Evolutionary conservation across 2,329 filamentous ascomycete genomes (phyloP).

Genomic region (Aspergillus sp.): DNA sequence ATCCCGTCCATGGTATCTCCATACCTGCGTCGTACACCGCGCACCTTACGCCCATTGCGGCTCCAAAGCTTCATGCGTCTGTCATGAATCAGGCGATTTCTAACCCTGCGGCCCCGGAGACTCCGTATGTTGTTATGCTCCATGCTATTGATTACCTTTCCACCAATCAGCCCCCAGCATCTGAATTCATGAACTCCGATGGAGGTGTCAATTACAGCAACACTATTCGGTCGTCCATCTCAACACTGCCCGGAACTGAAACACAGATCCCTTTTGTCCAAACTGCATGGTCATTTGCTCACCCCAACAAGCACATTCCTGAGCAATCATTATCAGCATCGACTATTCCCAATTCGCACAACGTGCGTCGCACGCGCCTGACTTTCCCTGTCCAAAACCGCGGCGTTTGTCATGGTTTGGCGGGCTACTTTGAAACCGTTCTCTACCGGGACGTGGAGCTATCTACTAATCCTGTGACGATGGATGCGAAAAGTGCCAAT

Average conservation of each 20-base stretch:
- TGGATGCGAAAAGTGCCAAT: conserved; percentile 87
- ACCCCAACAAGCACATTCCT: conserved; percentile 40
- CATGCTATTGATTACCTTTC: conserved; percentile 86
- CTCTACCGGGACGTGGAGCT: conserved; percentile 83
- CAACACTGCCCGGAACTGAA: conserved; percentile 31
- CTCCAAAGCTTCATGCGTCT: conserved; percentile 81
- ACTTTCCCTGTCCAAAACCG: conserved; percentile 75
- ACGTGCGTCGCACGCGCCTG: conserved; percentile 74
- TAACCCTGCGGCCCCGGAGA: conserved; percentile 76
- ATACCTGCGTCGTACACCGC: conserved; percentile 93
- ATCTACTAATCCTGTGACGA: conserved; percentile 87
- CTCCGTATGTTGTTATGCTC: conserved; percentile 91
- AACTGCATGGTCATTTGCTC: conserved; percentile 46
- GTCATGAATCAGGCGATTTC: conserved; percentile 62
- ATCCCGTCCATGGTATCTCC: conserved; percentile 77
- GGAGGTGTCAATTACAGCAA: conserved; percentile 18
- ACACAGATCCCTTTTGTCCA: conserved; percentile 38
- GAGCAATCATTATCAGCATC: conserved; percentile 30
- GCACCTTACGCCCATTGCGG: conserved; percentile 86
- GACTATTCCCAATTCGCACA: conserved; percentile 81
- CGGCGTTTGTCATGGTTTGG: conserved; percentile 86
- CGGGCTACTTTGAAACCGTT: conserved; percentile 95
- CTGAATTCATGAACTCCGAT: conserved; percentile 11
- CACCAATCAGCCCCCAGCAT: conserved; percentile 53
- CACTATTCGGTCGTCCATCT: conserved; percentile 26